Evolutionary conservation across 192 early-diverging fungal genomes (phyloP).

Genomic region (Coemansia sp.): DNA sequence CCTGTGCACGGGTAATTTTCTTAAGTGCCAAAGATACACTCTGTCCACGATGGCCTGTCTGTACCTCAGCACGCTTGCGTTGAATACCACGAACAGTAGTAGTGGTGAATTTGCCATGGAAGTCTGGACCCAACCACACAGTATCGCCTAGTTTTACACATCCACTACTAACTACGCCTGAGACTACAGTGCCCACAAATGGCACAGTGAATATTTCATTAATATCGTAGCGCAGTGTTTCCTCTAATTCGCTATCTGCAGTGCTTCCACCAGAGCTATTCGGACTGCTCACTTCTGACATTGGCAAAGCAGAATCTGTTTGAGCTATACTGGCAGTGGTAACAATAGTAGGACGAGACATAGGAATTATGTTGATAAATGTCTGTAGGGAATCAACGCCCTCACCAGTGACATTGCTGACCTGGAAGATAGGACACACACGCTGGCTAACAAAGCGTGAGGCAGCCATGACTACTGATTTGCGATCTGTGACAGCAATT

Average conservation of each 20-base stretch:
- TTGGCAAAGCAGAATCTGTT: neutral
- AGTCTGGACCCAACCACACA: constrained; percentile 83
- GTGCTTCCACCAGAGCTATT: neutral
- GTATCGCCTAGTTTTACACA: constrained; percentile 76
- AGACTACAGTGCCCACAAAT: constrained; percentile 88
- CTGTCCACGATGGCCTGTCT: constrained; percentile 77
- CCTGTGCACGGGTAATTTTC: constrained; percentile 70
- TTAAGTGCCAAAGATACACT: constrained; percentile 82
- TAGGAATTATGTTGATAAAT: constrained; percentile 82
- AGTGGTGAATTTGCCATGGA: constrained; percentile 72
- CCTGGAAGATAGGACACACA: constrained; percentile 92
- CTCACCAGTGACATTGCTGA: constrained; percentile 86
- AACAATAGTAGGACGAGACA: constrained; percentile 7
- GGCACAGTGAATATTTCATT: constrained; percentile 91
- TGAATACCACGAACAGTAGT: constrained; percentile 85
- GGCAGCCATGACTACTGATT: constrained; percentile 76
- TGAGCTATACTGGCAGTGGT: neutral
- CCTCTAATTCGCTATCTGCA: constrained; percentile 2
- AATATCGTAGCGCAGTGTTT: constrained; percentile 77
- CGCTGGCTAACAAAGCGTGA: constrained; percentile 83
- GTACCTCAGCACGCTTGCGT: constrained; percentile 78
- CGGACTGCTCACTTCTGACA: too few species aligned
- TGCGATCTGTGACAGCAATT: constrained; percentile 72
- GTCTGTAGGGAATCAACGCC: constrained; percentile 71
- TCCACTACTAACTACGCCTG: constrained; percentile 74